Base-by-base conservation (phyloP, 441 rosid genomes). In the Erysimum pusillum region DNA sequence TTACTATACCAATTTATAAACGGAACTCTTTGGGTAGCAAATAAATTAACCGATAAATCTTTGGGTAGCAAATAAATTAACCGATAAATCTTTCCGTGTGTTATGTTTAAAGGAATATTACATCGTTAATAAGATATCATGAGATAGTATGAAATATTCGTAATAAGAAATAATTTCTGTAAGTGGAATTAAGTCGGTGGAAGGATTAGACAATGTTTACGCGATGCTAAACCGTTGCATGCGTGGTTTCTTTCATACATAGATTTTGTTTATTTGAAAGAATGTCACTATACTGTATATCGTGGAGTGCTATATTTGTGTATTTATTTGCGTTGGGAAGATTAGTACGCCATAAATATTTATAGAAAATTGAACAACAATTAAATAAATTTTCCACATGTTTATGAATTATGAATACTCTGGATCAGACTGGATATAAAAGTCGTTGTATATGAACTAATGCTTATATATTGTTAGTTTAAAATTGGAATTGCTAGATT, bases 381-480 rank as follows among this genome's bases (percentile, higher is more conserved):
- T 12, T 36, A 17, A 36, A 20, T 46, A 3, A 0, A 11, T 38
- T 2, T 7, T 12, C 4, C 45, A 17, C 22, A 53, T 35, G 44
- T 42, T 31, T 45, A 28, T 28, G 28, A 25, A 25, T 25, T 25
- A 25, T 9, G 0, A 32, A 32, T 7, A 13, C 2, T 13, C 14
- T 71, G 10, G 66, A 70, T 59, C 28, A 25, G 28, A 25, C 28
- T 25, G 28, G 28, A 45, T 22, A 35, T 22, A 46, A 44, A 69
- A 34, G 46, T 59, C 58, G 34, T 46, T 9, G 48, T 15, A 42
- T 39, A 15, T 38, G 52, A 54, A 25, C 9, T 39, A 25, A 68
- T 11, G 15, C 49, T 59, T 2, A 35, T 2, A 35, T 25, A 60
- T 59, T 71, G 15, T 34, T 58, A 7, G 9, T 17, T 12, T 9